Conservation (phyloP, 106 monocot species). For the Dendrobium chrysotoxum region DNA sequence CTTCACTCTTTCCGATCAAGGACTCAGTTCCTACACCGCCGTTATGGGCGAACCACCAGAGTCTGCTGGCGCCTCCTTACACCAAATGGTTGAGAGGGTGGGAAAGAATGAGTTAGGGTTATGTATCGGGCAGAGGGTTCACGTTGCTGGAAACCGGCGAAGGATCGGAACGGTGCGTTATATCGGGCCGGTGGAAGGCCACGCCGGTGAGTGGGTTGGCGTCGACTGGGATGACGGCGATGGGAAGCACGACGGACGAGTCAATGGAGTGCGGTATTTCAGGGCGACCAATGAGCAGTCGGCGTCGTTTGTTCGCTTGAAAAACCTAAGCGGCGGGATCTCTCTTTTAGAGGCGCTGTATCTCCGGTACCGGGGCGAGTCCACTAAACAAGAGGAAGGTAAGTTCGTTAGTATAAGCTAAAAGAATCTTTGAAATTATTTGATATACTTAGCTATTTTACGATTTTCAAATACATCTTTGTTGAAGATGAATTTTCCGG, state of each 20-base stretch:
- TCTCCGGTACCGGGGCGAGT: constrained; percentile 52
- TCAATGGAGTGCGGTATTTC: constrained; percentile 64
- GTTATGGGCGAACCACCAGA: not conserved
- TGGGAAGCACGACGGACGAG: constrained; percentile 80
- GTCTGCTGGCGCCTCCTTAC: not conserved
- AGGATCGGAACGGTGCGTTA: constrained; percentile 71
- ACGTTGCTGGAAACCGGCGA: constrained; percentile 46
- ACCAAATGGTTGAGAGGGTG: not conserved
- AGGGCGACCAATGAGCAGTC: constrained; percentile 32
- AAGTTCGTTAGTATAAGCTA: not conserved
- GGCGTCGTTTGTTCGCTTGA: constrained; percentile 76
- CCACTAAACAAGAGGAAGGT: constrained; percentile 80
- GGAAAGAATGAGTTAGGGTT: constrained; percentile 18
- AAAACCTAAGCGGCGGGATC: constrained; percentile 49
- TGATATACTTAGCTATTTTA: not conserved
- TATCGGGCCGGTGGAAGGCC: constrained; percentile 55
- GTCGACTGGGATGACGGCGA: constrained; percentile 84
- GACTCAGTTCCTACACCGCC: not conserved
- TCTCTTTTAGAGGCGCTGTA: constrained; percentile 46
- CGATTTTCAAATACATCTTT: not conserved
- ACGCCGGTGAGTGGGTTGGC: constrained; percentile 67
- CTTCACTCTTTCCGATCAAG: no score
- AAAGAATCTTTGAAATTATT: not conserved
- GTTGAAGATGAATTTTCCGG: not conserved
- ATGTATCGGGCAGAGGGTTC: constrained; percentile 56